A percentile compares a stretch with the other conserved stretches of the same genome.
Evolutionary conservation across 2,329 filamentous ascomycete genomes (phyloP).

Genomic region (Ceratocystis ficicola): DNA sequence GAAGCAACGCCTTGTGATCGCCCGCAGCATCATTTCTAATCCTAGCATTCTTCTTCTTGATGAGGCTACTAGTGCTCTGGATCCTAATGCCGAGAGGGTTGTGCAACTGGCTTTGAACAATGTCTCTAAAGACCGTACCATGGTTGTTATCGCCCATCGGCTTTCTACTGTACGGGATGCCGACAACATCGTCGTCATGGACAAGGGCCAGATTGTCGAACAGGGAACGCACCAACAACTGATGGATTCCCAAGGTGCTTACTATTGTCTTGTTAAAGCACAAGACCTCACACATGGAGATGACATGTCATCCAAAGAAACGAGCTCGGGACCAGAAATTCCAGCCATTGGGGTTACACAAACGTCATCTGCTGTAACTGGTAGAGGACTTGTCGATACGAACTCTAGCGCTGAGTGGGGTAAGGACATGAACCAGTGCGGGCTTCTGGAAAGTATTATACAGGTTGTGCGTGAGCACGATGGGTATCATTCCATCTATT

Average conservation of each 20-base stretch:
- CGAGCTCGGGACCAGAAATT: slow-evolving; percentile 5
- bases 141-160: slow-evolving; percentile 52
- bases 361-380: background rate
- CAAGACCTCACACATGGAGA: slow-evolving; percentile 31
- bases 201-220: slow-evolving; percentile 47
- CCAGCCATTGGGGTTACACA: background rate
- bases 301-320: background rate
- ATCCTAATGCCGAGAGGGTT: slow-evolving; percentile 36
- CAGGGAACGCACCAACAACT: slow-evolving; percentile 50
- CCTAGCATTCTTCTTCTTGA: slow-evolving; percentile 54
- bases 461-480: slow-evolving; percentile 15
- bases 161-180: slow-evolving; percentile 48
- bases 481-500: background rate
- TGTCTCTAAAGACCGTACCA: slow-evolving; percentile 45
- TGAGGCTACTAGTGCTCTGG: slow-evolving; percentile 52
- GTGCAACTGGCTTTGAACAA: slow-evolving; percentile 47
- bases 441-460: slow-evolving; percentile 9
- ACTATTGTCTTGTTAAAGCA: slow-evolving; percentile 38
- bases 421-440: background rate
- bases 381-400: background rate
- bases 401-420: background rate
- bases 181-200: slow-evolving; percentile 54
- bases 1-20: slow-evolving; percentile 54
- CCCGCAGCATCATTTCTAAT: slow-evolving; percentile 51
- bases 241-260: slow-evolving; percentile 37